A percentile compares a stretch with the other conserved stretches of the same genome.
Evolutionary conservation across 768 basidiomycete genomes (phyloP).

Genomic region (Porphyrellus cyaneotinctus): DNA sequence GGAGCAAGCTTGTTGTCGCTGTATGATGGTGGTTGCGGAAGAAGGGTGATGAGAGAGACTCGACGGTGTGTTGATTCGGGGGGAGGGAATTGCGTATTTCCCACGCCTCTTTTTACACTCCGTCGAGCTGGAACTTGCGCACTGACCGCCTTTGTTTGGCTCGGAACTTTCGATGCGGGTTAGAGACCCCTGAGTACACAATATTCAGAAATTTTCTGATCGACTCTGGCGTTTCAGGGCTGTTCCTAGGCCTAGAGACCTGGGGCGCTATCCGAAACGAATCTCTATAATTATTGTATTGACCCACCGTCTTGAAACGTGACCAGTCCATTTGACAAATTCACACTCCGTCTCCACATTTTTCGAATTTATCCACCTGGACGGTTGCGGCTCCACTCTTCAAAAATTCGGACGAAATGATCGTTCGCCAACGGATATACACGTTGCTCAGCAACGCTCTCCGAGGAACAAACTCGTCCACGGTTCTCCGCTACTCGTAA

Average conservation of each 20-base stretch:
- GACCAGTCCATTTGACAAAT: not conserved
- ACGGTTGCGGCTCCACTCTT: not conserved
- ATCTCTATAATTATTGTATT: too few species aligned
- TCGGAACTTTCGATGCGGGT: slow-evolving; percentile 16
- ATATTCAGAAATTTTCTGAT: not conserved
- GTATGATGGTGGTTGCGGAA: slow-evolving; percentile 31
- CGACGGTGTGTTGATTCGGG: slow-evolving; percentile 23
- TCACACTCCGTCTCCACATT: not conserved
- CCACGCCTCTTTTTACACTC: slow-evolving; percentile 31
- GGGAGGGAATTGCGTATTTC: slow-evolving; percentile 22
- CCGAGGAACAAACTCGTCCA: not conserved
- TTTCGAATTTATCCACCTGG: not conserved
- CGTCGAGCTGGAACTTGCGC: slow-evolving; percentile 23
- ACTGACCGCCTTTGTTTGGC: slow-evolving; percentile 26
- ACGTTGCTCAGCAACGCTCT: not conserved
- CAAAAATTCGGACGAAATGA: not conserved
- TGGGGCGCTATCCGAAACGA: not conserved
- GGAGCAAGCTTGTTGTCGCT: slow-evolving; percentile 1
- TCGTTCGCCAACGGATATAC: not conserved
- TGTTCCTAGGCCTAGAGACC: not conserved
- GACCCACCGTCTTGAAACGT: too few species aligned
- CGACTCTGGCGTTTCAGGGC: not conserved
- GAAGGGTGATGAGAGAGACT: slow-evolving; percentile 14
- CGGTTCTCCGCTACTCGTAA: not conserved
- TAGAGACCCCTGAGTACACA: not conserved